Conservation (phyloP, 83 land plant genomes). For the Picea mariana region DNA sequence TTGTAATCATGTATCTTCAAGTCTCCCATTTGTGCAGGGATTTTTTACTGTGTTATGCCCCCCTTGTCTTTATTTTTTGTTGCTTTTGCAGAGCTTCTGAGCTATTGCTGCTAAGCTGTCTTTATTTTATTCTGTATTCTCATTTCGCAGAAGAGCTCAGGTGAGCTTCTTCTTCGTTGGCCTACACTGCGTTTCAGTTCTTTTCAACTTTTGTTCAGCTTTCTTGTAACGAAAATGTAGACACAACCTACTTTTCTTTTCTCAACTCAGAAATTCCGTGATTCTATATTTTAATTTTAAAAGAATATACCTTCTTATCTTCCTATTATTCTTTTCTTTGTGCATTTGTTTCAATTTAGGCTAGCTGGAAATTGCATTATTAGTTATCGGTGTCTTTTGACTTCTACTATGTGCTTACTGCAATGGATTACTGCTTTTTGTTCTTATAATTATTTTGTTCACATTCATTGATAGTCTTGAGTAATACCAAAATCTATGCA, state of each 20-base stretch:
- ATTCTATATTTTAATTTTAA: background rate
- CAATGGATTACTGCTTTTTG: background rate
- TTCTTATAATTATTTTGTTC: background rate
- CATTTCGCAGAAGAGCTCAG: background rate
- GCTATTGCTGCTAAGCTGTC: background rate
- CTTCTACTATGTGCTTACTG: background rate
- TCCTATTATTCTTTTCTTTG: background rate
- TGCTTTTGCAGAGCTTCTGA: background rate
- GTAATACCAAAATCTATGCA: background rate
- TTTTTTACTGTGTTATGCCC: background rate
- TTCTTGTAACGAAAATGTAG: background rate
- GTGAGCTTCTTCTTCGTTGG: background rate
- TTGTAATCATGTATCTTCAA: background rate
- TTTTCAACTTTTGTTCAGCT: background rate
- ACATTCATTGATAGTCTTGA: background rate
- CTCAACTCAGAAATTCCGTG: background rate
- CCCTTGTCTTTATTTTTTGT: background rate
- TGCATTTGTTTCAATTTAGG: conserved; percentile 1
- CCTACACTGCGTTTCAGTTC: background rate
- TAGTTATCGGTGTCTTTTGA: background rate
- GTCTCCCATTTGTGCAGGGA: background rate
- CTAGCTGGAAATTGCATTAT: background rate
- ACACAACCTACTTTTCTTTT: background rate
- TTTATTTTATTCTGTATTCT: background rate
- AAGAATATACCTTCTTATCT: background rate